Base-by-base conservation (phyloP, 1,284 basidiomycete genomes). In the Pascua guehoae region DNA sequence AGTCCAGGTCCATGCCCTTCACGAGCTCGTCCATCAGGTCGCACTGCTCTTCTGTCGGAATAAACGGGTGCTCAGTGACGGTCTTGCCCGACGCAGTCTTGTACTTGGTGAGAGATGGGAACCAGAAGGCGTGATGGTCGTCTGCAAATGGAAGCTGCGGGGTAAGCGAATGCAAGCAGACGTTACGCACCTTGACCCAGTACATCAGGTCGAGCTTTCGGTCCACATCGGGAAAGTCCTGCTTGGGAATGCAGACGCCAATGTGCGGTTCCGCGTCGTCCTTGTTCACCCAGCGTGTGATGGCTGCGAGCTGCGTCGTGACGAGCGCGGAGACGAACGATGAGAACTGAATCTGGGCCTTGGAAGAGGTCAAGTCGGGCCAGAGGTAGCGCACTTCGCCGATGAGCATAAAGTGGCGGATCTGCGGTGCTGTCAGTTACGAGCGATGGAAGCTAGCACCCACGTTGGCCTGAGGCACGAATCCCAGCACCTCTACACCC, bases 101-200 rank as follows among this genome's bases (percentile, higher is more conserved):
- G 39, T 95, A 81, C 11, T 82, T 82, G 43, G 87, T 85, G 41
- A 98, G 81, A 0, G 90, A 90, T 0, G 88, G 85, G 71, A 98
- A 97, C 11, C 84, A 86, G 73, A 91, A 92, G 61, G 85, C 87
- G 59, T 91, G 84, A 53, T 94, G 81, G 67, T 98, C 95, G 69
- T 98, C 93, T 4, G 91, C 89, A 69, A 97, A 98, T 0, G 95
- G 95, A 81, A 96, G 85, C 88, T 94, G 8, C 61, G 7, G 24
- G 40, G 48, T 57, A 54, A 52, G 41, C 46, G 47, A 53, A 47
- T 46, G n/a, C n/a, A 12, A 43, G 17, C 8, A 8, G 1, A 36
- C 48, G 36, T n/a, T 9, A 68, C 79, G 51, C 65, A 89, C 91
- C 79, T 87, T 86, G 18, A 85, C 83, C 88, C 88, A 94, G 51